phyloP scores from a whole-genome alignment of 2,329 filamentous ascomycete genomes.

The Xylariales sp. region DNA sequence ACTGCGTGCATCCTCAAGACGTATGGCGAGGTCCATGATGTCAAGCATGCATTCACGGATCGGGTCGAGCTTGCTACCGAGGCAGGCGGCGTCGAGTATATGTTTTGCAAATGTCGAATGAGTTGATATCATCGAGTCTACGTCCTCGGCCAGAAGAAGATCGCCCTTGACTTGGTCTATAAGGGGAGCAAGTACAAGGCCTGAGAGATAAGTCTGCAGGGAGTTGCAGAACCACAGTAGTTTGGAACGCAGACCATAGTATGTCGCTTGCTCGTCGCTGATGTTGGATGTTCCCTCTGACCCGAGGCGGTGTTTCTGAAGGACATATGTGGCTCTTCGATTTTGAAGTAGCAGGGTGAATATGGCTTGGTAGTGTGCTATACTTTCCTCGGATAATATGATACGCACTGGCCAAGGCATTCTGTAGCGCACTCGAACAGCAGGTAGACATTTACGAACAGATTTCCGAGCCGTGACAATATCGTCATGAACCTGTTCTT shows the following conservation, averaged over 20 bases:
- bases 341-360: slow-evolving; percentile 76
- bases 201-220: slow-evolving; percentile 71
- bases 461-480: slow-evolving; percentile 48
- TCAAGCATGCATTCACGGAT: slow-evolving; percentile 71
- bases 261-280: slow-evolving; percentile 41
- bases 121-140: slow-evolving; percentile 73
- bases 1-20: slow-evolving; percentile 58
- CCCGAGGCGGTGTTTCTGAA: slow-evolving; percentile 51
- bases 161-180: slow-evolving; percentile 50
- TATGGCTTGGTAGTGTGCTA: slow-evolving; percentile 64
- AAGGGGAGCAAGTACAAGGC: slow-evolving; percentile 63
- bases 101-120: slow-evolving; percentile 61
- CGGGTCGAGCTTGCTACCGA: slow-evolving; percentile 62
- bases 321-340: slow-evolving; percentile 62
- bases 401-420: slow-evolving; percentile 66
- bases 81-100: slow-evolving; percentile 63
- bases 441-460: slow-evolving; percentile 55
- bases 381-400: slow-evolving; percentile 62
- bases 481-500: slow-evolving; percentile 34
- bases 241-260: slow-evolving; percentile 60
- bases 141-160: slow-evolving; percentile 60
- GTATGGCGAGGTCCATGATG: slow-evolving; percentile 69
- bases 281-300: slow-evolving; percentile 33
- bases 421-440: slow-evolving; percentile 63
- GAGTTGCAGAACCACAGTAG: slow-evolving; percentile 75